Conservation (phyloP, 768 basidiomycete genomes). For the Suillus luteus region DNA sequence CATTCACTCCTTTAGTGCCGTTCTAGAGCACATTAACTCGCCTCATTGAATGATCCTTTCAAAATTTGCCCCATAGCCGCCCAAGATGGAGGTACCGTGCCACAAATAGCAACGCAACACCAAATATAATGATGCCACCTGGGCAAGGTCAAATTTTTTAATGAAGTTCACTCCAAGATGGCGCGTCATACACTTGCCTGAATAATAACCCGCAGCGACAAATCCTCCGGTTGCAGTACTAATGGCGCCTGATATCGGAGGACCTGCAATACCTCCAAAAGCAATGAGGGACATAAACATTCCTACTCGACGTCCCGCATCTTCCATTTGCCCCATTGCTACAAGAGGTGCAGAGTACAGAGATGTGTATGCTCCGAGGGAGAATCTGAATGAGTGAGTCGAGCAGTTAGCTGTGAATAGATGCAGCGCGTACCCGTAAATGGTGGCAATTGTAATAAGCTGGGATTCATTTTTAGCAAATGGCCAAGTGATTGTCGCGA, state of each 20-base stretch:
- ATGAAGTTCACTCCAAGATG: background rate
- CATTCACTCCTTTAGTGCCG: no score
- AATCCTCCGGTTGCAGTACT: constrained; percentile 51
- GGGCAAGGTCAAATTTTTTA: background rate
- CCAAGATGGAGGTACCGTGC: constrained; percentile 44
- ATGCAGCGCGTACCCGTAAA: constrained; percentile 60
- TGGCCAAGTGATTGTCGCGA: constrained; percentile 73
- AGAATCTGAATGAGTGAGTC: constrained; percentile 41
- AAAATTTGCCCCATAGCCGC: constrained; percentile 39
- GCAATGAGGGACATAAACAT: constrained; percentile 64
- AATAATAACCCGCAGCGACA: constrained; percentile 39
- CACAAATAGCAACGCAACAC: constrained; percentile 42
- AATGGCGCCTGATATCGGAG: constrained; percentile 76
- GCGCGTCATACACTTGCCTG: constrained; percentile 29
- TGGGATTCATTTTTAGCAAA: constrained; percentile 46
- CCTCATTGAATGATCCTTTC: background rate
- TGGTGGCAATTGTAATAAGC: constrained; percentile 53
- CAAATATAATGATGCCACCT: constrained; percentile 43
- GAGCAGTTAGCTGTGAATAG: background rate
- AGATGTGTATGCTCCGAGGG: constrained; percentile 63
- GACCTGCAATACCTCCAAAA: constrained; percentile 66
- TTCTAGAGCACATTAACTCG: background rate
- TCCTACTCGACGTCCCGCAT: constrained; percentile 66
- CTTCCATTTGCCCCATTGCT: constrained; percentile 57
- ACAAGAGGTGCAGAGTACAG: constrained; percentile 59